Evolutionary conservation across 2,329 filamentous ascomycete genomes (phyloP), one percentile per base, ranked within the genome.

Genomic region (Sporothrix curviconia): DNA sequence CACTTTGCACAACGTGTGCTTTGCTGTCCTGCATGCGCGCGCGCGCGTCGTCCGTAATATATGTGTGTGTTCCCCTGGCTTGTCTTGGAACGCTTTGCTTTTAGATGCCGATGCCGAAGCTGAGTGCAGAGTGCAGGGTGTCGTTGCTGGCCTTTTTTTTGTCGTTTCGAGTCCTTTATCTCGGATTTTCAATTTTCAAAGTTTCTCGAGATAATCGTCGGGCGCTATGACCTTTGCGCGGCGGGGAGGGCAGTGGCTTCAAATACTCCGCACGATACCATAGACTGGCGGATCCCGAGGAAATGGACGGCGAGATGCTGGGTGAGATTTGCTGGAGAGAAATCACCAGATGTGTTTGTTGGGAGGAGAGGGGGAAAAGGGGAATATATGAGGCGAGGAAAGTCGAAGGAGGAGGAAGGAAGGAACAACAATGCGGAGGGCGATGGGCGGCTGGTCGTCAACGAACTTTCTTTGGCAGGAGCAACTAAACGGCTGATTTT

Each of bases 141-240:
- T 22, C 36, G 47, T 37, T 25, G 47, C 15, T 30, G 32, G 17
- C 47, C 25, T n/a, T 51, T 32, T 19, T 37, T 8, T 24, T 51
- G 25, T 37, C 37, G 14, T 37, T 11, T 37, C n/a, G n/a, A n/a
- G n/a, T n/a, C n/a, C n/a, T n/a, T n/a, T n/a, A n/a, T n/a, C n/a
- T n/a, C n/a, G n/a, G n/a, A n/a, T n/a, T n/a, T n/a, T n/a, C n/a
- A n/a, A n/a, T n/a, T n/a, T n/a, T n/a, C n/a, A n/a, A n/a, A n/a
- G n/a, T n/a, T n/a, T n/a, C n/a, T n/a, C n/a, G n/a, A n/a, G n/a
- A n/a, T n/a, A n/a, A n/a, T n/a, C 34, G 32, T 34, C 39, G 49
- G 34, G 49, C 49, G 49, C 49, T 51, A 39, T 51, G 49, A 19
- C 49, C 49, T 15, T 34, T 40, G 49, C 34, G 15, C 19, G 49